Evolutionary conservation across 805 yeast species (phyloP), one percentile per base, ranked within the genome.

Genomic region (Candida chauliodis): DNA sequence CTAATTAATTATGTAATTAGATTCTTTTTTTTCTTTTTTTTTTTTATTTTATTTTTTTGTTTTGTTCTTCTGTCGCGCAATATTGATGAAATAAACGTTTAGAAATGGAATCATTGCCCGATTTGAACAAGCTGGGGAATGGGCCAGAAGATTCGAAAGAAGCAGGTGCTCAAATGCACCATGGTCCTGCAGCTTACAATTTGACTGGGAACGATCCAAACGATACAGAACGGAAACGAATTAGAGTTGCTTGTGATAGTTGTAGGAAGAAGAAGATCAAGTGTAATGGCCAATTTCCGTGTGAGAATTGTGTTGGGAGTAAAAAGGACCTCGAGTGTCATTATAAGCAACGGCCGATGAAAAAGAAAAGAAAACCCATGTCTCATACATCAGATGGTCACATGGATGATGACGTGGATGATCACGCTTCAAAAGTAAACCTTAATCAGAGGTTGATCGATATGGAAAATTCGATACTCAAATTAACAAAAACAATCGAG

Each of bases 191-290:
- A 4, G 7, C 18, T n/a, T 15, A 11, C 2, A 9, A 16, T 6
- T 23, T 36, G 18, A 30, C 40, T 4, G 40, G 40, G 13, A 38
- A 26, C 17, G 41, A 31, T 22, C 37, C 41, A 4, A 13, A 32
- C 13, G 41, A 38, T 19, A 38, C 22, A 5, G 22, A 25, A 5
- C 40, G 49, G 20, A 53, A 49, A 33, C 27, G 61, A 22, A 54
- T 56, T 2, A 37, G 53, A 19, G 53, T 51, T 2, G 68, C 68
- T 11, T 61, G 68, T 43, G 63, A 57, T 31, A 47, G 48, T 5
- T 61, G 68, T 40, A 51, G 68, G 1, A 44, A 51, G 8, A 59
- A 59, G 48, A 61, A 61, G 43, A 58, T 60, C 28, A 60, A 56
- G 37, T 61, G 68, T 41, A 53, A 57, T 40, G 68, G 68, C 1